Percentiles rank a stretch among this genome's conserved stretches.
Conservation (phyloP, 108 stramenopile genomes). For the Stephanodiscus minutulus region DNA sequence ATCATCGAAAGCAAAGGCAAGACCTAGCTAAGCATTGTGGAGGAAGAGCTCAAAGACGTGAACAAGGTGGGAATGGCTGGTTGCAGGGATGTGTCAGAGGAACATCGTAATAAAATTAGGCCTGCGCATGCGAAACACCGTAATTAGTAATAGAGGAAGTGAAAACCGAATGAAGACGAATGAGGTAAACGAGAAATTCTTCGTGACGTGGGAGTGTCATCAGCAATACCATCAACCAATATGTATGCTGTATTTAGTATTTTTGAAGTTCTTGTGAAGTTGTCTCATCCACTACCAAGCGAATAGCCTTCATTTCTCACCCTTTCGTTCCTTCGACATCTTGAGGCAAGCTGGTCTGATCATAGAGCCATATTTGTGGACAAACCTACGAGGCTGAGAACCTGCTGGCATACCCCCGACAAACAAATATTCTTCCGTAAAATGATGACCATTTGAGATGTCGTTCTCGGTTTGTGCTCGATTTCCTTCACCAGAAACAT, state of each 20-base stretch:
- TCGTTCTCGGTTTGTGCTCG: conserved; percentile 1
- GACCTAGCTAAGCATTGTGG: no score
- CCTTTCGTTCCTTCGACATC: background rate
- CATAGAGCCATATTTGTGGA: conserved; percentile 50
- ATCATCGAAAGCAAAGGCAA: no score
- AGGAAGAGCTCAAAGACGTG: no score
- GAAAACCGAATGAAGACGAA: no score
- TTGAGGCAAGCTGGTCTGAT: conserved; percentile 45
- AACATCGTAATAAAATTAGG: no score
- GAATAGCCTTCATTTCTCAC: background rate
- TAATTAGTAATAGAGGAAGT: no score
- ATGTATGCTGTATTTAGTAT: background rate
- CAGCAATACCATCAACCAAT: background rate
- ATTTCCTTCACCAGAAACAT: conserved; percentile 2
- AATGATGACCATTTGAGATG: conserved; percentile 1
- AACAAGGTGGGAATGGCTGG: no score
- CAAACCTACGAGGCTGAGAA: conserved; percentile 47
- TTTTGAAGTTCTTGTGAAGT: background rate
- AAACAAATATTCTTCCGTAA: conserved; percentile 29
- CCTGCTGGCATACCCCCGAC: conserved; percentile 40
- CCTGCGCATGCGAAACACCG: no score
- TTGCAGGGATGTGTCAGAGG: no score
- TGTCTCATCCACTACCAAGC: background rate
- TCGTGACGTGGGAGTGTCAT: no score
- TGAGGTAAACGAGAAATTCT: no score